A percentile compares a stretch with the other conserved stretches of the same genome.
Conservation (phyloP, 345 rosid genomes). For the Hibiscus trionum region DNA sequence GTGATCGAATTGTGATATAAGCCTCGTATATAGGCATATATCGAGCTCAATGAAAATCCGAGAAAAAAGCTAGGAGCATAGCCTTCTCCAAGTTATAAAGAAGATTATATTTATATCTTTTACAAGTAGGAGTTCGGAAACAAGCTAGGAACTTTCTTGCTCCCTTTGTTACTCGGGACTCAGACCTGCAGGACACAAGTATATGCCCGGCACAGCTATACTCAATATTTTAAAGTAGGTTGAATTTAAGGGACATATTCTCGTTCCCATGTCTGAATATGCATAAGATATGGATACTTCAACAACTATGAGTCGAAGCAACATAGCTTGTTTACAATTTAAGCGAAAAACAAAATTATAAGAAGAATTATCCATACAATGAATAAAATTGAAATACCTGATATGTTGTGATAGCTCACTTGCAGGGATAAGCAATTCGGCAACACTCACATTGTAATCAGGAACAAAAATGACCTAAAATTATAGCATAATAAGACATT, state of each 20-base stretch:
- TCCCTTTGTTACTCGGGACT: neutral
- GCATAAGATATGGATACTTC: neutral
- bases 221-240: neutral
- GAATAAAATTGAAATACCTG: conserved; percentile 37
- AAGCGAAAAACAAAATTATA: neutral
- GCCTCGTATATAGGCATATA: neutral
- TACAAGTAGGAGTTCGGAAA: too few relatives aligned
- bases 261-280: neutral
- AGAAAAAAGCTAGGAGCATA: neutral
- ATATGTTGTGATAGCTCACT: conserved; percentile 84
- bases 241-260: neutral
- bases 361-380: conserved; percentile 2
- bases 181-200: neutral
- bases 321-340: neutral
- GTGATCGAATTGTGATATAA: neutral
- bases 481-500: neutral
- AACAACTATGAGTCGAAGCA: neutral
- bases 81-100: neutral
- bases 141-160: neutral
- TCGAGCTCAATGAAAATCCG: neutral
- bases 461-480: conserved; percentile 68
- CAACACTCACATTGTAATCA: conserved; percentile 80
- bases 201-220: neutral
- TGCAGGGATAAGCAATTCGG: conserved; percentile 76
- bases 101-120: too few relatives aligned